Conservation (phyloP, 768 basidiomycete genomes). For the Candolleomyces eurysporus region DNA sequence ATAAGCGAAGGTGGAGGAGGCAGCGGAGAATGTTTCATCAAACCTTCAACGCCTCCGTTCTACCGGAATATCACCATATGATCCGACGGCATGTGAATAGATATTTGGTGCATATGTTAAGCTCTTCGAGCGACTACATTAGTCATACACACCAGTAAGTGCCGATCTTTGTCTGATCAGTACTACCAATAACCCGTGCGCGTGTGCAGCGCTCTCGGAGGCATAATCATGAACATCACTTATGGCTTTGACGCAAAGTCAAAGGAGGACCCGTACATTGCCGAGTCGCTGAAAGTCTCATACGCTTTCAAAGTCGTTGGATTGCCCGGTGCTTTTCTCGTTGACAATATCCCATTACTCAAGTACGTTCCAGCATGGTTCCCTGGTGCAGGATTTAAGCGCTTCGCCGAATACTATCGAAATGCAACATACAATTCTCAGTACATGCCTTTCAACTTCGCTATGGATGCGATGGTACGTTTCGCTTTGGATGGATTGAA, state of each 20-base stretch:
- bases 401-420: neutral
- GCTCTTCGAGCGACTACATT: neutral
- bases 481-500: neutral
- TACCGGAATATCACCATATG: constrained; percentile 37
- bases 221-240: neutral
- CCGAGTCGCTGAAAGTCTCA: constrained; percentile 28
- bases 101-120: neutral
- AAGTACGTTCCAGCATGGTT: constrained; percentile 35
- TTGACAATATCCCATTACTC: constrained; percentile 17
- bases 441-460: neutral
- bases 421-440: constrained; percentile 13
- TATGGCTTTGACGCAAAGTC: neutral
- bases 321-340: constrained; percentile 18
- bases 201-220: neutral
- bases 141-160: constrained; percentile 5
- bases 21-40: constrained; percentile 2
- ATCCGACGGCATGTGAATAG: neutral
- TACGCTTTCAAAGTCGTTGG: constrained; percentile 20
- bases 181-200: neutral
- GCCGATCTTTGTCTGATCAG: neutral
- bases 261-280: constrained; percentile 37
- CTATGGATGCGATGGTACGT: neutral
- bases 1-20: constrained; percentile 3
- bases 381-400: constrained; percentile 32
- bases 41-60: constrained; percentile 12